Evolutionary conservation across 345 rosid genomes (phyloP).

Genomic region (Alliaria petiolata): DNA sequence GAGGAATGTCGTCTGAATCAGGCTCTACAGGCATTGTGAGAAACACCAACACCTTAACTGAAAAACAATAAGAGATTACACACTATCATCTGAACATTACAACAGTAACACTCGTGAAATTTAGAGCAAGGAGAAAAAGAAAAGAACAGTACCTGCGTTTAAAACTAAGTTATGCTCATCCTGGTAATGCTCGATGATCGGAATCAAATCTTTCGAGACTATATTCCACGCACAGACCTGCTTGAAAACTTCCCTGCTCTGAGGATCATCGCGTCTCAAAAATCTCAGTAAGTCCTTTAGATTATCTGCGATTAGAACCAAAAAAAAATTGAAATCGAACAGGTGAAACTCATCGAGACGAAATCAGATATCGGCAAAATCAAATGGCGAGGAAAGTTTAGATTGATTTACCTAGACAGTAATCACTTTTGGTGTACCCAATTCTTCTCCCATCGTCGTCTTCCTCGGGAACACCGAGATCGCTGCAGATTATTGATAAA

Average conservation of each 20-base stretch:
- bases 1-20: constrained; percentile 64
- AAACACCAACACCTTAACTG: constrained; percentile 92
- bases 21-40: constrained; percentile 85
- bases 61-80: constrained; percentile 6
- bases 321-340: too few species aligned
- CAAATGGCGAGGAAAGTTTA: not conserved
- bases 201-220: constrained; percentile 79
- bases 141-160: constrained; percentile 54
- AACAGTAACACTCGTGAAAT: not conserved
- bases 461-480: constrained; percentile 57
- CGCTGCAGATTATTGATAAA: constrained; percentile 61
- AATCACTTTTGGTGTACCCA: constrained; percentile 56
- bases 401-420: constrained; percentile 49
- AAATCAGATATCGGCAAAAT: not conserved
- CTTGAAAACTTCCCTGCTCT: constrained; percentile 76
- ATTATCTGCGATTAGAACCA: constrained; percentile 41
- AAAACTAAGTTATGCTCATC: constrained; percentile 58
- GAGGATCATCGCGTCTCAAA: constrained; percentile 81
- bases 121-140: not conserved
- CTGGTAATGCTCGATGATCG: constrained; percentile 68
- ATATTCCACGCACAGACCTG: constrained; percentile 88
- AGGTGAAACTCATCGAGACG: not conserved
- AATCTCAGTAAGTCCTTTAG: constrained; percentile 78
- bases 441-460: constrained; percentile 45
- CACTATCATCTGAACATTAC: not conserved